phyloP scores from a whole-genome alignment of 2,329 filamentous ascomycete species.

The Colletotrichum gloeosporioides region DNA sequence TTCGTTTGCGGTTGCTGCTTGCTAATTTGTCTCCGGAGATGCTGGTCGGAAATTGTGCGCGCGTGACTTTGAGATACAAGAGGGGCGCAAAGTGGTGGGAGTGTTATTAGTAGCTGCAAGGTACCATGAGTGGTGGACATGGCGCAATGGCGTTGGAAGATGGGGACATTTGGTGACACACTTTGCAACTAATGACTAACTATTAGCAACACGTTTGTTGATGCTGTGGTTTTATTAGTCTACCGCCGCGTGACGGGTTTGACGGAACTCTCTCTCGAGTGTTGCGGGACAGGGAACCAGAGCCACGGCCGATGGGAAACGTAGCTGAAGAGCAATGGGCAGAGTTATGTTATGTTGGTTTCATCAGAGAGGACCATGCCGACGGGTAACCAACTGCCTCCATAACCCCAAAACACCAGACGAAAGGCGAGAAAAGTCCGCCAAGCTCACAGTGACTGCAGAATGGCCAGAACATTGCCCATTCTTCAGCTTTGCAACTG shows the following conservation, averaged over 20 bases:
- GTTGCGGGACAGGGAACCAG: neutral
- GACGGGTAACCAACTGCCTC: neutral
- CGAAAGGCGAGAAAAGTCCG: neutral
- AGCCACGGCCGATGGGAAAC: neutral
- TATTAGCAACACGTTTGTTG: neutral
- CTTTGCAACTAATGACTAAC: neutral
- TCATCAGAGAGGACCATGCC: neutral
- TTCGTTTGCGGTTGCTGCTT: neutral
- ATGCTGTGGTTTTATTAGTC: neutral
- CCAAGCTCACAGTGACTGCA: neutral
- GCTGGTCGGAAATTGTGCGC: neutral
- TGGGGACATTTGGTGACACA: neutral
- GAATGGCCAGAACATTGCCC: neutral
- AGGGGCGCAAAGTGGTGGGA: neutral
- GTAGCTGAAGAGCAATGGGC: neutral
- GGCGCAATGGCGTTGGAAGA: neutral
- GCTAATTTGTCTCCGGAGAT: neutral
- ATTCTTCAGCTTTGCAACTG: neutral
- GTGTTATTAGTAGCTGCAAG: neutral
- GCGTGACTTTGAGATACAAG: neutral
- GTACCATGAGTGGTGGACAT: neutral
- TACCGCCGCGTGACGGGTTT: neutral
- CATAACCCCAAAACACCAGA: neutral
- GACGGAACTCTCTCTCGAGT: neutral
- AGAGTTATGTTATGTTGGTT: neutral